These are phyloP conservation scores for Vigna reflexopilosa DNA, from an alignment of 306 rosid genomes.

Conservation along the genomic window DNA sequence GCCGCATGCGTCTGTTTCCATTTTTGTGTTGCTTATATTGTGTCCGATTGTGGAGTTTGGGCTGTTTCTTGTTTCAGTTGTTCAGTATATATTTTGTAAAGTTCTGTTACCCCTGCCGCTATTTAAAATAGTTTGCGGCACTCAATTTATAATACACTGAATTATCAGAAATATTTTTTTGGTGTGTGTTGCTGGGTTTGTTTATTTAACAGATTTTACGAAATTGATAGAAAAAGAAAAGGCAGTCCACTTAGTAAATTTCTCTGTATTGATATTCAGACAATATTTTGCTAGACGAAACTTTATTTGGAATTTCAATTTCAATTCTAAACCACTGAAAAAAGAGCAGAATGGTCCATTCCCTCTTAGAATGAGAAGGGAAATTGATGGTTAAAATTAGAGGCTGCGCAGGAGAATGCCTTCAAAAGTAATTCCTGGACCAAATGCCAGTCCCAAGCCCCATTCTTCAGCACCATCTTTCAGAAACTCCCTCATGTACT, in stretches of 20 bases:
- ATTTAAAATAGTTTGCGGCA: too few species aligned
- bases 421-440: conserved; percentile 97
- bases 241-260: neutral
- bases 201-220: neutral
- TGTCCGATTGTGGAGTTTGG: too few species aligned
- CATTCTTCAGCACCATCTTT: conserved; percentile 76
- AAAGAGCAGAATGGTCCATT: neutral
- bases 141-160: neutral
- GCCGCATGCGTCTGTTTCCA: too few species aligned
- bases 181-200: neutral
- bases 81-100: too few species aligned
- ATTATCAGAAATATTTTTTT: too few species aligned
- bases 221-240: neutral
- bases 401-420: conserved; percentile 93
- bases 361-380: neutral
- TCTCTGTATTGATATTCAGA: conserved; percentile 16
- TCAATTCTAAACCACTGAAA: neutral
- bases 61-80: too few species aligned
- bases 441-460: conserved; percentile 94
- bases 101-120: too few species aligned
- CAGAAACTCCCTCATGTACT: conserved; percentile 78
- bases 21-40: too few species aligned
- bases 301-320: conserved; percentile 21
- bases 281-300: conserved; percentile 34
- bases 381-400: conserved; percentile 24